phyloP scores from a whole-genome alignment of 2,329 filamentous ascomycete species.

The Daldinia sp. region DNA sequence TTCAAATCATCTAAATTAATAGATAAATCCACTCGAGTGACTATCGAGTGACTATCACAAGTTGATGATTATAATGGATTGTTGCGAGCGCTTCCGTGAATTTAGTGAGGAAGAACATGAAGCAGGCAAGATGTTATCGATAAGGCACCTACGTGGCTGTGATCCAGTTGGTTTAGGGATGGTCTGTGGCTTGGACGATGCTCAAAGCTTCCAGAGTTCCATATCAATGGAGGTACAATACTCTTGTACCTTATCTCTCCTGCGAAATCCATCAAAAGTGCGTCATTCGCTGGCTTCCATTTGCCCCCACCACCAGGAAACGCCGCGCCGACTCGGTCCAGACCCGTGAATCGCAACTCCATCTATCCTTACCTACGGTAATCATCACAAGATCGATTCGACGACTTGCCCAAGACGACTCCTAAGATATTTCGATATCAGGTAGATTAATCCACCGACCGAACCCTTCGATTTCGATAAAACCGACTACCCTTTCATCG shows the following conservation, averaged over 20 bases:
- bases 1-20: background rate
- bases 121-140: conserved; percentile 19
- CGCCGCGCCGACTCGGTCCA: conserved; percentile 19
- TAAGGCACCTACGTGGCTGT: conserved; percentile 4
- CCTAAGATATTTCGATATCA: conserved; percentile 6
- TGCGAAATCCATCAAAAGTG: conserved; percentile 19
- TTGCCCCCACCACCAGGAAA: conserved; percentile 33
- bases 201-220: too few relatives aligned
- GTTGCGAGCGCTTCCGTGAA: too few relatives aligned
- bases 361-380: conserved; percentile 17
- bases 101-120: too few relatives aligned
- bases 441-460: background rate
- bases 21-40: too few relatives aligned
- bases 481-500: background rate
- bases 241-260: background rate
- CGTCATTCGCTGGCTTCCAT: conserved; percentile 37
- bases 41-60: background rate
- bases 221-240: background rate
- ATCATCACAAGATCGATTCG: conserved; percentile 14
- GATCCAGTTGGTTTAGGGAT: too few relatives aligned
- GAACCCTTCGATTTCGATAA: background rate
- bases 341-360: conserved; percentile 21
- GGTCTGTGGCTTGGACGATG: conserved; percentile 17
- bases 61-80: background rate
- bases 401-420: conserved; percentile 15